Percentiles rank a stretch among this genome's conserved stretches.
Conservation (phyloP, 306 rosid genomes). For the Clitoria ternatea region DNA sequence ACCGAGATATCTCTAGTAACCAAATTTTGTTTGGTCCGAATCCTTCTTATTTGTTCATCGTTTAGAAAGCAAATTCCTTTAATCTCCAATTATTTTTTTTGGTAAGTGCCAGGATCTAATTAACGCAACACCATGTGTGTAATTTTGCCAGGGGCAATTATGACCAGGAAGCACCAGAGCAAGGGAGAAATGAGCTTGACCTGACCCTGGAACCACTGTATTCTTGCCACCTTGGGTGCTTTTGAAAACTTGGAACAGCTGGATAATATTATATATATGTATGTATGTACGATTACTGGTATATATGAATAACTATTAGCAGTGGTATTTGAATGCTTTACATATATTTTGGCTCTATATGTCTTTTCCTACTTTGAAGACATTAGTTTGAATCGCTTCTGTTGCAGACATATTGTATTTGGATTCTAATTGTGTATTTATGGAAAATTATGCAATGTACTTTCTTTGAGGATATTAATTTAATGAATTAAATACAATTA, state of each 20-base stretch:
- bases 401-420: neutral
- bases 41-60: neutral
- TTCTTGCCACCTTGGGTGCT: conserved; percentile 53
- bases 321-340: neutral
- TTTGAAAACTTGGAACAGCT: neutral
- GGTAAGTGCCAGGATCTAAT: neutral
- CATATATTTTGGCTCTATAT: neutral
- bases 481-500: too few species aligned
- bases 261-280: neutral
- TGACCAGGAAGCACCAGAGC: conserved; percentile 38
- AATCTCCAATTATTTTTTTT: neutral
- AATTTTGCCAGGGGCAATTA: conserved; percentile 40
- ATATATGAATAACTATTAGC: neutral
- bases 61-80: neutral
- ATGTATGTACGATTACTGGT: neutral
- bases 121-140: neutral
- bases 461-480: neutral
- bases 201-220: conserved; percentile 68
- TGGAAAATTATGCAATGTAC: neutral
- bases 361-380: neutral
- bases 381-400: neutral
- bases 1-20: too few species aligned
- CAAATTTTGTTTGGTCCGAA: too few species aligned
- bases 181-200: conserved; percentile 62
- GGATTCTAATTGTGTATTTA: neutral